phyloP scores from a whole-genome alignment of 371 early-diverging fungal genomes.

The Mucor lusitanicus region DNA sequence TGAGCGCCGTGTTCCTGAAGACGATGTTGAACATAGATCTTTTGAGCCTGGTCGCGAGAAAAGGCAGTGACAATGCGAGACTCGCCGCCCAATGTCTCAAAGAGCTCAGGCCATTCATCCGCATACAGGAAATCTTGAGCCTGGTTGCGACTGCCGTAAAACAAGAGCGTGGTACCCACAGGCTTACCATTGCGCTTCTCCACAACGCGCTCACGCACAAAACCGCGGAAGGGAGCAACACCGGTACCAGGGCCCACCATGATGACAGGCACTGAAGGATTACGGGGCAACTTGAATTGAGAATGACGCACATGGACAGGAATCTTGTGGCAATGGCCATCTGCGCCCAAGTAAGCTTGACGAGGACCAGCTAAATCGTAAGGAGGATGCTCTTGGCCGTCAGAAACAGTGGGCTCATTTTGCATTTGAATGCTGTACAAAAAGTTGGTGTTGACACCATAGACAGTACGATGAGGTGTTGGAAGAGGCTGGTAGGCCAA shows the following conservation, averaged over 20 bases:
- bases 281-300: constrained; percentile 85
- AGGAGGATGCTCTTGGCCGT: constrained; percentile 18
- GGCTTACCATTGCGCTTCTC: constrained; percentile 58
- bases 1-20: constrained; percentile 63
- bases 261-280: constrained; percentile 79
- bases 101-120: constrained; percentile 77
- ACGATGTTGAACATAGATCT: constrained; percentile 90
- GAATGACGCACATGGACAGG: constrained; percentile 89
- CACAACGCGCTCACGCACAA: constrained; percentile 85
- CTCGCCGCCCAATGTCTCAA: constrained; percentile 57
- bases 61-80: constrained; percentile 84
- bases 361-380: constrained; percentile 59
- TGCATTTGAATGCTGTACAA: constrained; percentile 34
- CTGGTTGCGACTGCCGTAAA: constrained; percentile 89
- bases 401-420: not conserved
- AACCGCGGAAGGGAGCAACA: constrained; percentile 97
- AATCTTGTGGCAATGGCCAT: constrained; percentile 30
- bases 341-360: constrained; percentile 10
- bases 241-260: constrained; percentile 99
- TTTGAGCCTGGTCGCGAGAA: constrained; percentile 77
- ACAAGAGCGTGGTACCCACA: constrained; percentile 85
- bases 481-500: constrained; percentile 74
- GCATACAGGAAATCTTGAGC: constrained; percentile 86
- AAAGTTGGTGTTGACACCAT: constrained; percentile 81
- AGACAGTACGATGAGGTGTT: constrained; percentile 56